Evolutionary conservation across 139 green algal species (phyloP).

Genomic region (Edaphochlamys debaryana): DNA sequence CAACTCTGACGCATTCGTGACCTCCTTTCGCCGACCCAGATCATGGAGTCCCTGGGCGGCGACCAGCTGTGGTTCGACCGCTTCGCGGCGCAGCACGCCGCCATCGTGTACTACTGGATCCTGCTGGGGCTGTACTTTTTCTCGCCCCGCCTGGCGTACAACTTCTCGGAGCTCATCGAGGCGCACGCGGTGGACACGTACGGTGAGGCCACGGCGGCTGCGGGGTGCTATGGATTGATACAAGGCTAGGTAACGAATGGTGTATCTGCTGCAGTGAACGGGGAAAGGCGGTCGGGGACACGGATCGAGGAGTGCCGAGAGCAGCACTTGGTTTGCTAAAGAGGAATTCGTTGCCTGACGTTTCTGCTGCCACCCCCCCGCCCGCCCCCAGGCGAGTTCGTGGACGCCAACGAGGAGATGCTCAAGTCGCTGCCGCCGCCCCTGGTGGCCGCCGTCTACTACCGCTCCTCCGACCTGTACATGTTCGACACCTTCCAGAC

Average conservation of each 20-base stretch:
- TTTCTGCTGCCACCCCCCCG: background rate
- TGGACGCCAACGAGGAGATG: conserved; percentile 65
- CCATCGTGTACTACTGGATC: conserved; percentile 89
- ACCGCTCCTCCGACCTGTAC: conserved; percentile 56
- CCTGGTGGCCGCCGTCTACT: conserved; percentile 92
- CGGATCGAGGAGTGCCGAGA: too few species aligned
- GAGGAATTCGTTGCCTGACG: too few species aligned
- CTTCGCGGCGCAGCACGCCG: conserved; percentile 72
- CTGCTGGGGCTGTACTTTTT: conserved; percentile 78
- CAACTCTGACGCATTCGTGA: background rate
- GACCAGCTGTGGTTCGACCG: conserved; percentile 92
- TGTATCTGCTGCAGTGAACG: too few species aligned
- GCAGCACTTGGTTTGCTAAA: too few species aligned
- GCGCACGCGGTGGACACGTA: conserved; percentile 92
- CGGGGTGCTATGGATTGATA: background rate
- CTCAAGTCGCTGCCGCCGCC: conserved; percentile 87
- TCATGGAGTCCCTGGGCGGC: conserved; percentile 97
- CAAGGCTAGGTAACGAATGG: too few species aligned
- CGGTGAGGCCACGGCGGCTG: conserved; percentile 40
- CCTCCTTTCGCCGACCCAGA: too few species aligned
- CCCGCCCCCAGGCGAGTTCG: conserved; percentile 58
- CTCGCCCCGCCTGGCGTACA: conserved; percentile 88
- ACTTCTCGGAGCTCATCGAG: conserved; percentile 83
- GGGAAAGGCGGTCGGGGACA: too few species aligned
- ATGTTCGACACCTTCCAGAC: conserved; percentile 30